phyloP scores from a whole-genome alignment of 1,284 basidiomycete species.

The Pseudozyma tsukubaensis region DNA sequence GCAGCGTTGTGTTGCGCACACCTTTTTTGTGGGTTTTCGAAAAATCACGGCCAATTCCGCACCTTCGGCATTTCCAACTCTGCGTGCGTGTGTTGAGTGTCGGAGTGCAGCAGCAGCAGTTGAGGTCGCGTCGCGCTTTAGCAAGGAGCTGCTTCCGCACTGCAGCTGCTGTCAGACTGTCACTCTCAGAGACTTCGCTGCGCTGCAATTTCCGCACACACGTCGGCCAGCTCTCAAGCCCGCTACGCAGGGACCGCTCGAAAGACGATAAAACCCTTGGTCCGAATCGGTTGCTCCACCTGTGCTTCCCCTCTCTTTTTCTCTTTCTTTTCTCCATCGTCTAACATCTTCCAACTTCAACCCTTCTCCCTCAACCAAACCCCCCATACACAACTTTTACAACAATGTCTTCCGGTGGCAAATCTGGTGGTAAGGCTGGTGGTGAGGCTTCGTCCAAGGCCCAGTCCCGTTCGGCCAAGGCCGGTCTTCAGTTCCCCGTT shows the following conservation, averaged over 20 bases:
- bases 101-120: neutral
- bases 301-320: constrained; percentile 19
- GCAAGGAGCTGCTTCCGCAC: neutral
- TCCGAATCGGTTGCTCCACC: constrained; percentile 27
- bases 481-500: constrained; percentile 83
- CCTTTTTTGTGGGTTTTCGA: neutral
- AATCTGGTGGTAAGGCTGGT: constrained; percentile 70
- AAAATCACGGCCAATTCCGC: constrained; percentile 7
- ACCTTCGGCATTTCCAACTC: neutral
- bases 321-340: constrained; percentile 11
- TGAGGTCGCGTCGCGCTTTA: constrained; percentile 4
- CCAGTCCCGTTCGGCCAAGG: constrained; percentile 81
- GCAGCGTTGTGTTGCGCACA: neutral
- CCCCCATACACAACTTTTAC: constrained; percentile 22
- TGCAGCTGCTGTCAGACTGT: neutral
- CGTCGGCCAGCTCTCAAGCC: neutral
- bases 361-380: constrained; percentile 9
- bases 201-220: neutral
- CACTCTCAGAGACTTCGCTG: constrained; percentile 1
- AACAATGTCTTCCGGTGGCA: constrained; percentile 70
- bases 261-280: constrained; percentile 45
- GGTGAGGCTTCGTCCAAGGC: constrained; percentile 71
- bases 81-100: neutral
- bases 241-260: constrained; percentile 14
- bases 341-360: constrained; percentile 11